Base-by-base conservation (phyloP, 106 monocot species). In the Posidonia australis region DNA sequence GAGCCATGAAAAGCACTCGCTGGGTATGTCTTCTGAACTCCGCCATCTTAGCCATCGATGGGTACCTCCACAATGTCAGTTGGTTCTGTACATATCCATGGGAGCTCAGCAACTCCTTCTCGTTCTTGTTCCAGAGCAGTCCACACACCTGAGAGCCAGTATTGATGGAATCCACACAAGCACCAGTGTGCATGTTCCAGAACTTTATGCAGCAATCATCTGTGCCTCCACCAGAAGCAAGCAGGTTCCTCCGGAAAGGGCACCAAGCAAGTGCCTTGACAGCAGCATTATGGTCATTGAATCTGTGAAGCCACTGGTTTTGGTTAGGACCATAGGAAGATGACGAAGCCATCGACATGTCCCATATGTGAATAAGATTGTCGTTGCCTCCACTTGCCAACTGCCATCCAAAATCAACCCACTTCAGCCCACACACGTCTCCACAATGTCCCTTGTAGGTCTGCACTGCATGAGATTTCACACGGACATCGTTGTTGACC, bases 161-260 rank as follows among this genome's bases (percentile, higher is more conserved):
- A 28, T 65, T 56, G 48, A 65, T 54, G 0, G 73, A 73, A 7
- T 73, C 65, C 26, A 73, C 12, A 13, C 56, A 73, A 28, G 64
- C 26, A 26, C 73, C 65, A 17, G 73, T 73, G 30, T 65, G 65
- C 7, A 54, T 58, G 57, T 73, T 73, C 73, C 73, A 73, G 5
- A 65, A 65, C 57, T 73, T 73, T 14, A 73, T 73, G 30, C 73
- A 66, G 5, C 73, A 17, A 44, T 73, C 65, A 10, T n/a, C 53
- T 10, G 42, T 54, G 2, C 73, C 65, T 14, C 65, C 65, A 24
- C 73, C 65, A 5, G 73, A 65, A 18, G 73, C 73, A 13, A 73
- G 26, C 24, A 69, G 22, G n/a, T 58, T 58, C 21, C 28, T 58
- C 43, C 58, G 26, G 18, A 59, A 69, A 12, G 69, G 69, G 43